Evolutionary conservation across 2,329 filamentous ascomycete genomes (phyloP).

Genomic region (Biscogniauxia marginata): DNA sequence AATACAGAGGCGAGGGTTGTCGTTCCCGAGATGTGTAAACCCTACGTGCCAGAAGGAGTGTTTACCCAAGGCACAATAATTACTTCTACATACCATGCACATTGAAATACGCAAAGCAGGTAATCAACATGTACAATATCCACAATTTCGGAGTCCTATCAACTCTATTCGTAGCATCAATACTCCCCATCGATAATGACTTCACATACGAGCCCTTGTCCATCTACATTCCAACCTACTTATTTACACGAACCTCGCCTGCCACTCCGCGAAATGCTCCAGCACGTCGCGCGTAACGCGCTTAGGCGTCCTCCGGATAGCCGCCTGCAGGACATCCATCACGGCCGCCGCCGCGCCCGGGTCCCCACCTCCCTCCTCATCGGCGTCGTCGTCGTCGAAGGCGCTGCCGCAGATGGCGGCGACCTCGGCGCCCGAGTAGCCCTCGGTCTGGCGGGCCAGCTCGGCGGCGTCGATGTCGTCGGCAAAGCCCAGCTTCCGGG

Average conservation of each 20-base stretch:
- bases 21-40: too few relatives aligned
- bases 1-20: too few relatives aligned
- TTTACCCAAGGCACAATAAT: too few relatives aligned
- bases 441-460: slow-evolving; percentile 66
- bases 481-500: slow-evolving; percentile 57
- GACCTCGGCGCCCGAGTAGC: slow-evolving; percentile 85
- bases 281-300: slow-evolving; percentile 38
- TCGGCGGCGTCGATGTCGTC: slow-evolving; percentile 63
- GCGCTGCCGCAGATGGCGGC: slow-evolving; percentile 49
- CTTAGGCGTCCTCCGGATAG: slow-evolving; percentile 33
- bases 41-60: too few relatives aligned
- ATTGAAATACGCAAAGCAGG: too few relatives aligned
- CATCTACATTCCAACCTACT: too few relatives aligned
- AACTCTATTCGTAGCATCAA: too few relatives aligned
- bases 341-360: slow-evolving; percentile 4
- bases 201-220: too few relatives aligned
- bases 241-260: slow-evolving; percentile 34
- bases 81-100: too few relatives aligned
- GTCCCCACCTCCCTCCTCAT: slow-evolving; percentile 4
- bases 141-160: too few relatives aligned
- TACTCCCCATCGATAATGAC: too few relatives aligned
- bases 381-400: slow-evolving; percentile 36
- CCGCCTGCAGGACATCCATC: slow-evolving; percentile 30
- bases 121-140: too few relatives aligned
- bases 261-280: slow-evolving; percentile 37